These are phyloP conservation scores for Omphalotus olearius DNA, from an alignment of 1,284 basidiomycete genomes.

Conservation along the genomic window DNA sequence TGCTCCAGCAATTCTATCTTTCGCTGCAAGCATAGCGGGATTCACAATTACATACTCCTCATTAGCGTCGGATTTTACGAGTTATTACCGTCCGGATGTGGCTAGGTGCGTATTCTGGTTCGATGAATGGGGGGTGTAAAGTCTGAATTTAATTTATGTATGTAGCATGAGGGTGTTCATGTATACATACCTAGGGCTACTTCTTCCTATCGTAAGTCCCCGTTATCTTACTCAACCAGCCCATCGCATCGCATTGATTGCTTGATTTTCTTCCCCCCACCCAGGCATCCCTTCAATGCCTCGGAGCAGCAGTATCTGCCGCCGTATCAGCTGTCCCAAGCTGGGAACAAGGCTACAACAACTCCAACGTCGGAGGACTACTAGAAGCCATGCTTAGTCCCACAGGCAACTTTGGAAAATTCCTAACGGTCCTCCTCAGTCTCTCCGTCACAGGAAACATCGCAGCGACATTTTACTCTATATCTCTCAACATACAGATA, in stretches of 20 bases:
- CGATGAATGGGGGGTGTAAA: constrained; percentile 1
- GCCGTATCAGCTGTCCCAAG: constrained; percentile 55
- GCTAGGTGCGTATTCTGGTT: constrained; percentile 40
- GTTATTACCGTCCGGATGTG: constrained; percentile 55
- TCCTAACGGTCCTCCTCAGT: constrained; percentile 81
- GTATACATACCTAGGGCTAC: constrained; percentile 75
- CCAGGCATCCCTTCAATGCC: constrained; percentile 59
- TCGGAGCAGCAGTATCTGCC: constrained; percentile 72
- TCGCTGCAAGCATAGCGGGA: constrained; percentile 68
- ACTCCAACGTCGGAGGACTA: constrained; percentile 68
- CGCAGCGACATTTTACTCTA: constrained; percentile 80
- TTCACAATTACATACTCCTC: constrained; percentile 69
- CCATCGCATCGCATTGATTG: no score
- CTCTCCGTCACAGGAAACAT: constrained; percentile 84
- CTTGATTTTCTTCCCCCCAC: no score
- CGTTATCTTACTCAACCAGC: no score
- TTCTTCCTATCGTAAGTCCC: constrained; percentile 57
- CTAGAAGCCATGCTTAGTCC: constrained; percentile 73
- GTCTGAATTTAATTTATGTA: neutral
- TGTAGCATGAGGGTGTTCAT: constrained; percentile 64
- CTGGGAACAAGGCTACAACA: constrained; percentile 64
- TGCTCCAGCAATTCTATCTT: constrained; percentile 50
- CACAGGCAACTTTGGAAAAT: constrained; percentile 75
- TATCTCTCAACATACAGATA: constrained; percentile 80
- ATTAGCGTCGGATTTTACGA: constrained; percentile 71